Conservation (phyloP, 192 early-diverging fungal genomes). For the Physocladia obscura region DNA sequence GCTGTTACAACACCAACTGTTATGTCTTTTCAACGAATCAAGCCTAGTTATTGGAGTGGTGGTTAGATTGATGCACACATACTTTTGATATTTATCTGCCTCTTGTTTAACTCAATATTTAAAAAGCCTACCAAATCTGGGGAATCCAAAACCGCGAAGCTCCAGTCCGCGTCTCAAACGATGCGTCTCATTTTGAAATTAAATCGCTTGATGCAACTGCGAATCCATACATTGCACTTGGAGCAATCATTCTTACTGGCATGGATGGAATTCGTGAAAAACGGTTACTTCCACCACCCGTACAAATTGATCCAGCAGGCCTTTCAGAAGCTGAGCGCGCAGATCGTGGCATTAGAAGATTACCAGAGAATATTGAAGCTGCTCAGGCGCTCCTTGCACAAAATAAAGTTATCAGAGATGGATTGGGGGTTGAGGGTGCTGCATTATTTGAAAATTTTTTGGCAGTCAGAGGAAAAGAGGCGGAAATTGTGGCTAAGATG, state of each 20-base stretch:
- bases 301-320: not conserved
- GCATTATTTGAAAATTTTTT: constrained; percentile 8
- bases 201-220: constrained; percentile 3
- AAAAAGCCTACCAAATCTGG: constrained; percentile 18
- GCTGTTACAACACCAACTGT: constrained; percentile 1
- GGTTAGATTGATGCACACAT: not conserved
- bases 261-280: not conserved
- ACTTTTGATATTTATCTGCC: not conserved
- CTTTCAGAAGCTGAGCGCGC: not conserved
- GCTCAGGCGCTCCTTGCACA: not conserved
- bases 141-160: constrained; percentile 3
- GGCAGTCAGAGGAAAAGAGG: not conserved
- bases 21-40: not conserved
- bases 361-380: not conserved
- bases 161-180: not conserved
- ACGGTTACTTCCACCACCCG: not conserved
- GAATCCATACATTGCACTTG: constrained; percentile 13
- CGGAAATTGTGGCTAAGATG: not conserved
- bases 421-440: not conserved
- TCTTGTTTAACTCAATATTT: not conserved
- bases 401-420: not conserved
- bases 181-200: not conserved
- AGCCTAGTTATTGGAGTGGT: constrained; percentile 7
- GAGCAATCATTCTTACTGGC: not conserved
- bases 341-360: not conserved